phyloP scores from a whole-genome alignment of 2,329 filamentous ascomycete genomes.

The Aspergillus uvarum region DNA sequence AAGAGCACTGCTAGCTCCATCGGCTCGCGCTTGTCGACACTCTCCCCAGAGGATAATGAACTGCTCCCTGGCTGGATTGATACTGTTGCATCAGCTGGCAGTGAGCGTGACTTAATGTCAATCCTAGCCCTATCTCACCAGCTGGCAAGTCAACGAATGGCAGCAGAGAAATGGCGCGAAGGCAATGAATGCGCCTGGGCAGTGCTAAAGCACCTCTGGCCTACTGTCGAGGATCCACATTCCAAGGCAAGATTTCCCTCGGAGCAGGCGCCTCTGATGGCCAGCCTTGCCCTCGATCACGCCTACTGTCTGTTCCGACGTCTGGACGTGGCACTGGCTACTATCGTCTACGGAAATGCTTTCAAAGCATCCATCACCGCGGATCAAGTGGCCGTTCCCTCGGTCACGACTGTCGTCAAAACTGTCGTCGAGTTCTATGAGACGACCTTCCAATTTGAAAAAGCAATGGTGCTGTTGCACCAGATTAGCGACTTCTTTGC shows the following conservation, averaged over 20 bases:
- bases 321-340: conserved; percentile 31
- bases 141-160: conserved; percentile 32
- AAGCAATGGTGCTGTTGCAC: conserved; percentile 31
- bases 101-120: conserved; percentile 23
- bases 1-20: conserved; percentile 14
- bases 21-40: conserved; percentile 20
- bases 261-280: conserved; percentile 32
- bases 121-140: conserved; percentile 34
- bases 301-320: conserved; percentile 37
- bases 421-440: conserved; percentile 40
- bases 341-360: conserved; percentile 34
- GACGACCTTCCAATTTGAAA: conserved; percentile 38
- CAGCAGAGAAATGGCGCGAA: conserved; percentile 32
- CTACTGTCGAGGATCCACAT: conserved; percentile 29
- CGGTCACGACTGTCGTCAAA: conserved; percentile 34
- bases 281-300: conserved; percentile 33
- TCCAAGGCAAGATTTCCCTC: conserved; percentile 31
- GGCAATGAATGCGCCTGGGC: conserved; percentile 31
- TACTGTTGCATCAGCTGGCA: conserved; percentile 30
- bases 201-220: conserved; percentile 35
- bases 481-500: conserved; percentile 35
- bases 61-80: conserved; percentile 34
- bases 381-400: conserved; percentile 33
- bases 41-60: conserved; percentile 29
- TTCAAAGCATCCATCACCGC: conserved; percentile 34